These are phyloP conservation scores for Diaporthe vexans DNA, from an alignment of 2,329 filamentous ascomycete genomes.

Conservation along the genomic window DNA sequence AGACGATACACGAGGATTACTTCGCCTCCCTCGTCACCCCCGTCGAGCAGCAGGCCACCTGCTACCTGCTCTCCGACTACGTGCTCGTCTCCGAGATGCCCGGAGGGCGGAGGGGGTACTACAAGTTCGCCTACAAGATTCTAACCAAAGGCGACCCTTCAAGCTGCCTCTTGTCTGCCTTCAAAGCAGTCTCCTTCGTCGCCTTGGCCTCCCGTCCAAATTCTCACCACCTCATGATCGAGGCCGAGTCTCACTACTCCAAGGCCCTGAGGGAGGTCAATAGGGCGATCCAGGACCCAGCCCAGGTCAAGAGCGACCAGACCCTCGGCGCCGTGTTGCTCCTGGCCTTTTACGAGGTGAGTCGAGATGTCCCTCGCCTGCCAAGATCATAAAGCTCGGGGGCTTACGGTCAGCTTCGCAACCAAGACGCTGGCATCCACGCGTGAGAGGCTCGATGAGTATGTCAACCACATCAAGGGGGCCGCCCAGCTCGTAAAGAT, in stretches of 20 bases:
- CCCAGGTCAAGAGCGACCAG: constrained; percentile 29
- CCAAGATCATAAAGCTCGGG: not conserved
- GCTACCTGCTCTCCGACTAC: constrained; percentile 45
- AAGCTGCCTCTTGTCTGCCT: constrained; percentile 39
- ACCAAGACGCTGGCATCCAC: constrained; percentile 42
- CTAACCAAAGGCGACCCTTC: constrained; percentile 27
- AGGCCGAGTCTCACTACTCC: constrained; percentile 34
- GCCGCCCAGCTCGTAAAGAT: constrained; percentile 45
- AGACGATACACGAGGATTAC: constrained; percentile 11
- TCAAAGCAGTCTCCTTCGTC: constrained; percentile 36
- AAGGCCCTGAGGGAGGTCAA: constrained; percentile 36
- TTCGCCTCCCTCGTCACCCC: constrained; percentile 40
- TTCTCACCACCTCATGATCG: constrained; percentile 22
- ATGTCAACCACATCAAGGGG: constrained; percentile 45
- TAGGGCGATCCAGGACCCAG: constrained; percentile 34
- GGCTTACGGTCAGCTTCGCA: not conserved
- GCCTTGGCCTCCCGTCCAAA: constrained; percentile 32
- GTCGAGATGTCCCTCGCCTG: not conserved
- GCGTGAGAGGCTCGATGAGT: constrained; percentile 42
- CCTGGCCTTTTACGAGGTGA: constrained; percentile 34
- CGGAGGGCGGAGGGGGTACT: constrained; percentile 21
- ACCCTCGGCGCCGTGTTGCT: constrained; percentile 33
- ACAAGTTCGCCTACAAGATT: constrained; percentile 34
- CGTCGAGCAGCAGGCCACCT: constrained; percentile 45
- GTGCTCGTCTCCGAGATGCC: constrained; percentile 37